Evolutionary conservation across 495 filamentous ascomycete genomes (phyloP), one percentile per base, ranked within the genome.

Genomic region (Chaetomium tenue): DNA sequence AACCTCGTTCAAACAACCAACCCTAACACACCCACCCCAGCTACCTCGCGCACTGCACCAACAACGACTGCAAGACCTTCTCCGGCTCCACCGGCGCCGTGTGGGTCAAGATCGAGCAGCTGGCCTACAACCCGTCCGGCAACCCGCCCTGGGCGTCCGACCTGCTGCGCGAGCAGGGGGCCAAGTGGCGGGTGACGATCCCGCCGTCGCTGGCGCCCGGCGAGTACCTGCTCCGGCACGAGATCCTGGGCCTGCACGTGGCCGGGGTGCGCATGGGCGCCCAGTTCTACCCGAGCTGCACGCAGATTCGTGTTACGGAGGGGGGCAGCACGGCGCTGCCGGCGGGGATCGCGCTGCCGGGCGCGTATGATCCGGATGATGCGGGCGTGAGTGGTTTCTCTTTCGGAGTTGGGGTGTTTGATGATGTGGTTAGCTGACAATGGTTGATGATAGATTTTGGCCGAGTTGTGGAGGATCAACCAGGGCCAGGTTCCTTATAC

Each of bases 221-320:
- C 9, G 79, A 84, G 67, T 90, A 89, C 64, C 78, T 89, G 16
- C 74, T 87, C 0, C 85, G 88, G 9, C 78, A 80, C 8, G 88
- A 90, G 71, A 70, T 87, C 22, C 70, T 89, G 11, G 84, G 86
- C 3, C 76, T 90, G 33, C 88, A 89, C 52, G 70, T 81, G 37
- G 85, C 84, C 26, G 77, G 81, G 50, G 79, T 79, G 54, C 70
- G 63, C 18, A 72, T 76, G 0, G 77, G 83, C 58, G 86, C 86
- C 1, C 81, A 84, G 69, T 86, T 84, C 70, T 87, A 83, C 66
- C 76, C 82, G 55, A 84, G 84, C 37, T 90, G 87, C 74, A 83
- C 83, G 16, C 87, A 90, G 74, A 74, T 89, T 46, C 84, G 80
- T 65, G 69, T 89, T 3, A 68, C 77, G 28, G 79, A 78, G 16